Base-by-base conservation (phyloP, 495 filamentous ascomycete genomes). In the Aspergillus carlsbadensis region DNA sequence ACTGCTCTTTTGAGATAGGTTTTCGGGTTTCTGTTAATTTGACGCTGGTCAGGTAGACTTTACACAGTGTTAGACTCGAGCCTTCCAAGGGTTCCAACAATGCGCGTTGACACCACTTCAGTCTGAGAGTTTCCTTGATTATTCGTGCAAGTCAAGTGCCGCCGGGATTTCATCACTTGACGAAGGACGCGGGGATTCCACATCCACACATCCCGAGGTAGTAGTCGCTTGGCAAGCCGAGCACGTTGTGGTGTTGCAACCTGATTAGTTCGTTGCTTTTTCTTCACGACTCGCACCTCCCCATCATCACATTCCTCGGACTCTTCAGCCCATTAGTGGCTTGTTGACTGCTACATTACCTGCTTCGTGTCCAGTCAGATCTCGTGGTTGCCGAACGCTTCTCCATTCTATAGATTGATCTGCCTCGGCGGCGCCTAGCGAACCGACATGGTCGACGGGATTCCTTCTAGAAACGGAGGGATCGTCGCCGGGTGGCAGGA, bases 231-330 rank as follows among this genome's bases (percentile, higher is more conserved):
- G 45, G 45, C 45, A 35, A 10, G 11, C 26, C 15, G 22, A 33
- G 41, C 52, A 54, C 35, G 41, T 10, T 20, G 40, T 11, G 33
- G 33, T 22, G 15, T 18, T 44, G 21, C 11, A 43, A 37, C 37
- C 41, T 17, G 33, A 54, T 20, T 54, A 33, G 42, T 46, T 48
- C 26, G 24, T 48, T 33, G 24, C 45, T 34, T 34, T 48, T 48
- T 48, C 45, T 48, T 48, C 45, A 48, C 26, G 29, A 48, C 42
- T 45, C 42, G 26, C 22, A 8, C 26, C 8, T 29, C 26, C 26
- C 26, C 26, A 29, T 29, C 26, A 29, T 29, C 11, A 21, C 42
- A 21, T 10, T 45, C 42, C n/a, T 29, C 41, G 11, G 20, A 10
- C 10, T 43, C 20, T 43, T 18, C 20, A 24, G 11, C 1, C 14